Conservation (phyloP, 768 basidiomycete species). For the Termitomyces sp. region DNA sequence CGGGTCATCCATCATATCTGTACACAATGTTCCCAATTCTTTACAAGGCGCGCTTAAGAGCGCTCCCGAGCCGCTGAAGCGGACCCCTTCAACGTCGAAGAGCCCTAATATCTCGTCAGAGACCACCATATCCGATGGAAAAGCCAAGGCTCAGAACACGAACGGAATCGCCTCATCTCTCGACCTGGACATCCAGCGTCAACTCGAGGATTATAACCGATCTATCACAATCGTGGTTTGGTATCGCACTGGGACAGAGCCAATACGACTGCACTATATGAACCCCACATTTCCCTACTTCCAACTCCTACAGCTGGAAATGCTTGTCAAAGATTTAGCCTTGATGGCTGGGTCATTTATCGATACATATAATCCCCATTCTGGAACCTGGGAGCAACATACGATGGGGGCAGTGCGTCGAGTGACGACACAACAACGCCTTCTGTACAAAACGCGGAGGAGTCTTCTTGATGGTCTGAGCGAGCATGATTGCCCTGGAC, state of each 20-base stretch:
- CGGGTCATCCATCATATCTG: conserved; percentile 1
- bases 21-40: conserved; percentile 7
- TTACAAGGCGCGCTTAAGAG: conserved; percentile 10
- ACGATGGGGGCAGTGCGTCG: conserved; percentile 51
- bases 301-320: conserved; percentile 45
- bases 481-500: conserved; percentile 52
- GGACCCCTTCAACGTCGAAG: conserved; percentile 5
- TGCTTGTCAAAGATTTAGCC: conserved; percentile 50
- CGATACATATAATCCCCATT: conserved; percentile 49
- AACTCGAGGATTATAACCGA: conserved; percentile 39
- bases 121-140: background rate
- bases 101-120: background rate
- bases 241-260: conserved; percentile 59
- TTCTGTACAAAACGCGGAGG: conserved; percentile 57
- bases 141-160: background rate
- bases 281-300: conserved; percentile 64
- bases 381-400: conserved; percentile 66
- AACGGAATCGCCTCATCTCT: background rate
- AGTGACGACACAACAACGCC: conserved; percentile 52
- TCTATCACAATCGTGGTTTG: conserved; percentile 64
- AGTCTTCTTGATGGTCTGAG: conserved; percentile 50
- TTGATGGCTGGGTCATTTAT: conserved; percentile 48
- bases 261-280: conserved; percentile 50
- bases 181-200: conserved; percentile 31
- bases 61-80: conserved; percentile 5